phyloP scores from a whole-genome alignment of 441 rosid genomes.

The Omphalea diandra region DNA sequence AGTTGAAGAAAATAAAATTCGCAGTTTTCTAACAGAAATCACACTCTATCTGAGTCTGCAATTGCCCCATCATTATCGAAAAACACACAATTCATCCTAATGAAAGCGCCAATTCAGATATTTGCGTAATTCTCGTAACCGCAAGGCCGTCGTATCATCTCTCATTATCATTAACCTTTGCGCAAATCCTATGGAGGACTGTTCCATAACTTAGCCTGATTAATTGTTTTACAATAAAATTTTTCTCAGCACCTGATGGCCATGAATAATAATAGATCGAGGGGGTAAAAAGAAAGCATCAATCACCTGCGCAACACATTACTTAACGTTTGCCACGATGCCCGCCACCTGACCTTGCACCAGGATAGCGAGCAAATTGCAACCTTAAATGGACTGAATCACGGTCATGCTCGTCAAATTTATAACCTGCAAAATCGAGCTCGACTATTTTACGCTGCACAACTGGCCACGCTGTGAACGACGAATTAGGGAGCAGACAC shows the following conservation, averaged over 20 bases:
- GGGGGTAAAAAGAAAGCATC: constrained; percentile 27
- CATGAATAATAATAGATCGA: constrained; percentile 36
- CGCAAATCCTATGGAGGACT: constrained; percentile 45
- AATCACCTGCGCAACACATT: constrained; percentile 43
- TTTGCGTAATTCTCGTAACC: constrained; percentile 29
- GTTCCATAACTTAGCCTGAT: constrained; percentile 41
- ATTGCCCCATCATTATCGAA: constrained; percentile 14
- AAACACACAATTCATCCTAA: constrained; percentile 29
- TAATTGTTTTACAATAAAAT: constrained; percentile 29
- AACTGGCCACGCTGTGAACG: constrained; percentile 28
- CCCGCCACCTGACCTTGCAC: constrained; percentile 76
- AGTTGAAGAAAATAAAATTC: constrained; percentile 26
- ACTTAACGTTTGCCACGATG: constrained; percentile 61
- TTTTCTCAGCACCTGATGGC: constrained; percentile 31
- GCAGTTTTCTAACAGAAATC: constrained; percentile 23
- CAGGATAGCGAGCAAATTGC: constrained; percentile 83
- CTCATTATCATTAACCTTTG: constrained; percentile 34
- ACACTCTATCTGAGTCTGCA: constrained; percentile 22
- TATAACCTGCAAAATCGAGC: constrained; percentile 78
- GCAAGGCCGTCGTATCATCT: constrained; percentile 30
- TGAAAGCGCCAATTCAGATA: constrained; percentile 20
- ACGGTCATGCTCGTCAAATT: constrained; percentile 62
- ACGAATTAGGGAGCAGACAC: constrained; percentile 26
- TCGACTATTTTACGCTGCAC: constrained; percentile 41
- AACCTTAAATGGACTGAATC: constrained; percentile 56